phyloP scores from a whole-genome alignment of 805 yeast species.

The Hanseniaspora guilliermondii region DNA sequence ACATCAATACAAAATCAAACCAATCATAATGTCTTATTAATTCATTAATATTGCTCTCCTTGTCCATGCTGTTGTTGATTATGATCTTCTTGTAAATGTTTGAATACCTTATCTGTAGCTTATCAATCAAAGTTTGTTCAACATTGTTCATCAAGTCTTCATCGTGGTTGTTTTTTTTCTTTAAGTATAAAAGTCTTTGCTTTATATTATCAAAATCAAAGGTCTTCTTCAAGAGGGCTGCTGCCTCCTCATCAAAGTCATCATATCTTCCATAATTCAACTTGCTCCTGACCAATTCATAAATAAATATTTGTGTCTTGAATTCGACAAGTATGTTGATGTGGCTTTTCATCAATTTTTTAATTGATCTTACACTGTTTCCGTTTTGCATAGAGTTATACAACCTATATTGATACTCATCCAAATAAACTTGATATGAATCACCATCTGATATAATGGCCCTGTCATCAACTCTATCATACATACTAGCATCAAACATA shows the following conservation, averaged over 20 bases:
- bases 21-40: slow-evolving; percentile 70
- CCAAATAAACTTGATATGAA: slow-evolving; percentile 3
- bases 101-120: slow-evolving; percentile 54
- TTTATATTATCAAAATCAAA: slow-evolving; percentile 26
- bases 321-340: slow-evolving; percentile 70
- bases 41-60: slow-evolving; percentile 35
- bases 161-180: slow-evolving; percentile 14
- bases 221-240: slow-evolving; percentile 45
- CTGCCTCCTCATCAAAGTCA: slow-evolving; percentile 13
- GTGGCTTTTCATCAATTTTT: slow-evolving; percentile 66
- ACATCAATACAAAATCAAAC: slow-evolving; percentile 67
- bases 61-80: slow-evolving; percentile 39
- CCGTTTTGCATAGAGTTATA: slow-evolving; percentile 12
- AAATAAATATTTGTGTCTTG: slow-evolving; percentile 89
- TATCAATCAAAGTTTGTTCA: slow-evolving; percentile 34
- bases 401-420: slow-evolving; percentile 8
- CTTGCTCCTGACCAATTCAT: slow-evolving; percentile 51
- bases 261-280: slow-evolving; percentile 3
- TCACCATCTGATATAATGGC: slow-evolving; percentile 10
- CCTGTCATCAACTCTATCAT: slow-evolving; percentile 15
- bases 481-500: background rate
- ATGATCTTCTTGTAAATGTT: slow-evolving; percentile 6
- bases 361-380: slow-evolving; percentile 11
- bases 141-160: background rate
- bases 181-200: slow-evolving; percentile 11